Percentiles rank a stretch among this genome's conserved stretches.
Conservation (phyloP, 176 grass and related monocot genomes). For the Musa troglodytarum region DNA sequence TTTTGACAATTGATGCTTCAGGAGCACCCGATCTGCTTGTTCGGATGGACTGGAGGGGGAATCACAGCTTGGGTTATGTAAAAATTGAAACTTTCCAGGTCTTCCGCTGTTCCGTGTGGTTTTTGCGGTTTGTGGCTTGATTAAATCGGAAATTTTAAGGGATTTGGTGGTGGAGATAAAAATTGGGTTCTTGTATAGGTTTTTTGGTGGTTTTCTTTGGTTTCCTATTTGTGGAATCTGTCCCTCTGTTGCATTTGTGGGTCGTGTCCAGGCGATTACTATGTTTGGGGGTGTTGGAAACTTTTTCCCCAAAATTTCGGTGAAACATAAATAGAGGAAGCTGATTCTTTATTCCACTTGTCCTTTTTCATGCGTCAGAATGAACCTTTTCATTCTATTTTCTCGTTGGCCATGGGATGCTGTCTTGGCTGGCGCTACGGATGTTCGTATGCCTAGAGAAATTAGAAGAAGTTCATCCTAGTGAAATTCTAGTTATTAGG, state of each 20-base stretch:
- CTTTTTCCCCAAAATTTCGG: background rate
- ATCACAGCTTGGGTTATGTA: background rate
- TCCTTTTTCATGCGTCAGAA: background rate
- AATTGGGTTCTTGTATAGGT: background rate
- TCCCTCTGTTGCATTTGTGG: background rate
- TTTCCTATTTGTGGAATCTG: slow-evolving; percentile 2
- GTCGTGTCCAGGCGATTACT: background rate
- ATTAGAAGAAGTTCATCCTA: too few species aligned
- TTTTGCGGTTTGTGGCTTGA: background rate
- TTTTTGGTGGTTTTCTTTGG: background rate
- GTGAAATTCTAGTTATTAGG: too few species aligned
- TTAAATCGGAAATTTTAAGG: background rate
- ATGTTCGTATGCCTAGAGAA: too few species aligned
- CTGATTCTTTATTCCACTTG: background rate
- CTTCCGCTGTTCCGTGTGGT: too few species aligned
- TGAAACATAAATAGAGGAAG: background rate
- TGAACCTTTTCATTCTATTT: background rate
- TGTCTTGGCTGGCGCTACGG: too few species aligned
- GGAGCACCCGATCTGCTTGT: background rate
- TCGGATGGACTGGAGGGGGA: background rate
- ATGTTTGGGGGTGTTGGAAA: background rate
- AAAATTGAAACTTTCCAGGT: background rate
- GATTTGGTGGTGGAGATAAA: background rate
- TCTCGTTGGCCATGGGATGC: background rate
- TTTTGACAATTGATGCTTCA: background rate